These are phyloP conservation scores for Jamesozyma gamospora DNA, from an alignment of 805 yeast genomes.

Conservation along the genomic window DNA sequence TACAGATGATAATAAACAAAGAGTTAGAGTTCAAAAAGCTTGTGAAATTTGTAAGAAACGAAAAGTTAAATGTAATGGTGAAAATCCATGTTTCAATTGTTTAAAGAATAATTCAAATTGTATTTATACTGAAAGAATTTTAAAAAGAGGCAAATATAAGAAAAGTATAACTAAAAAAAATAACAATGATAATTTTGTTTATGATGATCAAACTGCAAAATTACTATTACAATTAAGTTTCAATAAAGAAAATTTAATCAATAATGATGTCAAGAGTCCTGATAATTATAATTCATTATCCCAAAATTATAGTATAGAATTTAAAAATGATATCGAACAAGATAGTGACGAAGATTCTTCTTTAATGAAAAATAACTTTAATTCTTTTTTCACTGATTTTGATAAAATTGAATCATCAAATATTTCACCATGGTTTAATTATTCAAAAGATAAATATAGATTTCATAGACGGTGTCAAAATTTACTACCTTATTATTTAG, in stretches of 20 bases:
- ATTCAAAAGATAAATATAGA: constrained; percentile 36
- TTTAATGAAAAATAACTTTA: not conserved
- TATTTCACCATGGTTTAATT: constrained; percentile 24
- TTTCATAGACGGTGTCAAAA: constrained; percentile 39
- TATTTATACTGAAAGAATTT: constrained; percentile 2
- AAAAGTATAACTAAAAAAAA: not conserved
- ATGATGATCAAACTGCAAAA: constrained; percentile 5
- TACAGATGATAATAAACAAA: not conserved
- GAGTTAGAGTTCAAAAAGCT: constrained; percentile 16
- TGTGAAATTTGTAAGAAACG: constrained; percentile 18
- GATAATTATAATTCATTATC: not conserved
- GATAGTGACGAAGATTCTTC: no score
- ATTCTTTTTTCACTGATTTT: not conserved
- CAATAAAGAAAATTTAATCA: not conserved
- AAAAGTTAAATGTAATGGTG: constrained; percentile 22
- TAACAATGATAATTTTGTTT: not conserved
- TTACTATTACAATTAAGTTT: constrained; percentile 1
- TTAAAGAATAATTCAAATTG: constrained; percentile 8
- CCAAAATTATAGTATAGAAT: not conserved
- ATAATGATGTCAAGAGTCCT: no score
- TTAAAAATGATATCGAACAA: not conserved
- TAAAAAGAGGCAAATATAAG: constrained; percentile 3
- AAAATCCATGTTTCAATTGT: constrained; percentile 16
- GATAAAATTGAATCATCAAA: not conserved
- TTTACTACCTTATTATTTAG: constrained; percentile 33